Evolutionary conservation across 2,329 filamentous ascomycete genomes (phyloP).

Genomic region (Monilinia polystroma): DNA sequence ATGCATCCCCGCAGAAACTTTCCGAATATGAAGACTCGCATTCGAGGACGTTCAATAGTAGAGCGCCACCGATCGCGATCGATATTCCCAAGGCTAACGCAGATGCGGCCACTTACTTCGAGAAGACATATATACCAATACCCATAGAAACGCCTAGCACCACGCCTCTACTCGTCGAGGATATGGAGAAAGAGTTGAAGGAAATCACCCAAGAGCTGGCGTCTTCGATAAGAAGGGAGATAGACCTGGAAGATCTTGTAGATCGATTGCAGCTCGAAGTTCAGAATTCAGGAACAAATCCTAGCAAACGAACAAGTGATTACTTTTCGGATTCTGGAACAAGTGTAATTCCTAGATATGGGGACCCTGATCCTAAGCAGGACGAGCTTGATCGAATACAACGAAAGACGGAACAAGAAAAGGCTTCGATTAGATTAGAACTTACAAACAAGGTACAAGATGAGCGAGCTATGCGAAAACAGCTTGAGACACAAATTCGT

Average conservation of each 20-base stretch:
- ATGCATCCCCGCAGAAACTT: conserved; percentile 43
- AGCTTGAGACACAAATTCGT: conserved; percentile 80
- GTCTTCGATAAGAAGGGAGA: conserved; percentile 87
- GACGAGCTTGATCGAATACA: conserved; percentile 81
- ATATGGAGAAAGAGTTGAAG: conserved; percentile 91
- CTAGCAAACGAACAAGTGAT: conserved; percentile 80
- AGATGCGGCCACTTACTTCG: conserved; percentile 44
- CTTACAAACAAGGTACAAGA: conserved; percentile 84
- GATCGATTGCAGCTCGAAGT: conserved; percentile 82
- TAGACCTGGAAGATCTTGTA: conserved; percentile 93
- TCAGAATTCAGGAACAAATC: conserved; percentile 51
- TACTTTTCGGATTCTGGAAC: conserved; percentile 97
- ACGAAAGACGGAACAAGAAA: conserved; percentile 84
- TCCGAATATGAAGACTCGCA: conserved; percentile 34
- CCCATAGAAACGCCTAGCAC: conserved; percentile 42
- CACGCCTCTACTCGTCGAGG: conserved; percentile 61
- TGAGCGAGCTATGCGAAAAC: conserved; percentile 72
- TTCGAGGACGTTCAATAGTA: conserved; percentile 27
- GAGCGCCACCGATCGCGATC: conserved; percentile 42
- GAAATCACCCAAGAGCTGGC: conserved; percentile 93
- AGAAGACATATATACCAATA: conserved; percentile 36
- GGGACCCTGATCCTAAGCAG: conserved; percentile 59
- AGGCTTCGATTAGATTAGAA: conserved; percentile 80
- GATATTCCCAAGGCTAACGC: conserved; percentile 41
- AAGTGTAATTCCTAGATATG: conserved; percentile 70